phyloP scores from a whole-genome alignment of 2,329 filamentous ascomycete species.

The Aspergillus oerlinghausenensis region DNA sequence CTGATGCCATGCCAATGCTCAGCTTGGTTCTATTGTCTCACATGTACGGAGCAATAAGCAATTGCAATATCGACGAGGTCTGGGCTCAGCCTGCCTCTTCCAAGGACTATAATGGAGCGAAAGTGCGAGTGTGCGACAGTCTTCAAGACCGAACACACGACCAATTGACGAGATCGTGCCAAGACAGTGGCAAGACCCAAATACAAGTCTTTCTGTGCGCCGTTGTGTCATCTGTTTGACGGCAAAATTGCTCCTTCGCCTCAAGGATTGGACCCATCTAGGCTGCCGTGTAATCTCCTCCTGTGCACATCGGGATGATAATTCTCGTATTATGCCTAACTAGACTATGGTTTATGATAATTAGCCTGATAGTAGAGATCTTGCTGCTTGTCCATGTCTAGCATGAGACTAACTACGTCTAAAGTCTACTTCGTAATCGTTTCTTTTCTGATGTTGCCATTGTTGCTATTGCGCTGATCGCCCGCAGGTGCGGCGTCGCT shows the following conservation, averaged over 20 bases:
- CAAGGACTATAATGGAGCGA: background rate
- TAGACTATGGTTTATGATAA: background rate
- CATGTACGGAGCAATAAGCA: background rate
- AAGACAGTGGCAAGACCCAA: background rate
- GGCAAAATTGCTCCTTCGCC: background rate
- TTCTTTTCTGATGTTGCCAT: background rate
- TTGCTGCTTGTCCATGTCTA: background rate
- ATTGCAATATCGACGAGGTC: background rate
- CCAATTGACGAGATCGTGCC: background rate
- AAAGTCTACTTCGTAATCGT: background rate
- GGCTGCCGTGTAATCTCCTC: background rate
- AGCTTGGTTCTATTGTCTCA: background rate
- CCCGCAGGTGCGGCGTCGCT: background rate
- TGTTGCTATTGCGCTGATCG: background rate
- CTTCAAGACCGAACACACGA: background rate
- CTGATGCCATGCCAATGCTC: background rate
- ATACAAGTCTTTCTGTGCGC: background rate
- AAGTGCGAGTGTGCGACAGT: background rate
- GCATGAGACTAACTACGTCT: background rate
- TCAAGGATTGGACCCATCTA: background rate
- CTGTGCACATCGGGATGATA: background rate
- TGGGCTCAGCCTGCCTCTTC: background rate
- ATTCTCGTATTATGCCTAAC: background rate
- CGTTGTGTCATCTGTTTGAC: background rate
- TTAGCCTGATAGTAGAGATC: background rate